These are phyloP conservation scores for Podaxis rugospora DNA, from an alignment of 768 basidiomycete species.

Conservation along the genomic window DNA sequence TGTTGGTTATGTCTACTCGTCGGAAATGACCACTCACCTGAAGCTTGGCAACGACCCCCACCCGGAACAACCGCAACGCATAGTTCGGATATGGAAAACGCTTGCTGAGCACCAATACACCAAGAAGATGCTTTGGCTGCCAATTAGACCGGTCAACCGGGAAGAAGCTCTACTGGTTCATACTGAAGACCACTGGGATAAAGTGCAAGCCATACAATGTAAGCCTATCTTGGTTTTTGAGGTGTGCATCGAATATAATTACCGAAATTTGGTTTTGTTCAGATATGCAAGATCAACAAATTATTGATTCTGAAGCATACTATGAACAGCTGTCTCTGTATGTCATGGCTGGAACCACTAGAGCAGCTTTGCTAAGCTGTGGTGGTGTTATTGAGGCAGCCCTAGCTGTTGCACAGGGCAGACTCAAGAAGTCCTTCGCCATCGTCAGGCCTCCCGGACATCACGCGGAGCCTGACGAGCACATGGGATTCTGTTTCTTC, in stretches of 20 bases:
- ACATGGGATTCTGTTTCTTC: slow-evolving; percentile 99
- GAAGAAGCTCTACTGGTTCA: slow-evolving; percentile 89
- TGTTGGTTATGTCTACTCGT: slow-evolving; percentile 85
- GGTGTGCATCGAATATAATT: slow-evolving; percentile 12
- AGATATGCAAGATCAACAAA: slow-evolving; percentile 77
- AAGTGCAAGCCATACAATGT: slow-evolving; percentile 82
- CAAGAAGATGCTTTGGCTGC: slow-evolving; percentile 71
- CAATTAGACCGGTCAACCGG: slow-evolving; percentile 66
- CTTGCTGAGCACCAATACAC: slow-evolving; percentile 58
- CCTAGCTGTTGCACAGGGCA: slow-evolving; percentile 75
- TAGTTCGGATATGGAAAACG: slow-evolving; percentile 66
- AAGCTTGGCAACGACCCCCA: slow-evolving; percentile 38
- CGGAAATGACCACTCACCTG: slow-evolving; percentile 83
- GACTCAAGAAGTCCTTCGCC: slow-evolving; percentile 84
- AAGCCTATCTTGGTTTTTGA: slow-evolving; percentile 28
- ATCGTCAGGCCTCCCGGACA: slow-evolving; percentile 97
- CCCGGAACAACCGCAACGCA: slow-evolving; percentile 81
- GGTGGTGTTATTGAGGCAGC: slow-evolving; percentile 93
- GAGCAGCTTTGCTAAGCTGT: slow-evolving; percentile 82
- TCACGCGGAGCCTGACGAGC: slow-evolving; percentile 96
- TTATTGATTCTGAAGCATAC: slow-evolving; percentile 69
- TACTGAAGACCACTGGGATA: slow-evolving; percentile 88
- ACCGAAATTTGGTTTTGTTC: slow-evolving; percentile 12
- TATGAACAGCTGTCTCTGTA: slow-evolving; percentile 94
- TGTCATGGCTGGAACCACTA: slow-evolving; percentile 80